Percentiles rank a stretch among this genome's conserved stretches.
Conservation (phyloP, 2,329 filamentous ascomycete genomes). For the Ophiostoma populinum region DNA sequence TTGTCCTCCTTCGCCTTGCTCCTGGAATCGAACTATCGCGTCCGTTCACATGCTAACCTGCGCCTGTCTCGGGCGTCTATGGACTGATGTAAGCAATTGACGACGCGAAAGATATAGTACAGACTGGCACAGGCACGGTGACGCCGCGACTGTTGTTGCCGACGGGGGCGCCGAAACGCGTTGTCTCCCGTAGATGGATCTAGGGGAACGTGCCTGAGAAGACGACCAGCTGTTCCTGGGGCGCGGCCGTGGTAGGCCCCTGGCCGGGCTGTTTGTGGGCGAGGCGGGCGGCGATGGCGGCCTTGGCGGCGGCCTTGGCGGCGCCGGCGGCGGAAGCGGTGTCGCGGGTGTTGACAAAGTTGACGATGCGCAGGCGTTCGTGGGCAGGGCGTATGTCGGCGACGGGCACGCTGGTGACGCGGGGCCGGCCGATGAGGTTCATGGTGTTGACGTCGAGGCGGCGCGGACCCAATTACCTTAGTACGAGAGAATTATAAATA, state of each 20-base stretch:
- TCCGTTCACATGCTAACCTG: too few species aligned
- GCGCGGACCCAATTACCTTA: too few species aligned
- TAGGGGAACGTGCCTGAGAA: constrained; percentile 17
- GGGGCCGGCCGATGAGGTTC: constrained; percentile 36
- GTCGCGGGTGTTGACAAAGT: constrained; percentile 13
- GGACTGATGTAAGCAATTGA: too few species aligned
- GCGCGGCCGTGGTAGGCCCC: constrained; percentile 5
- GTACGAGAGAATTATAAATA: too few species aligned
- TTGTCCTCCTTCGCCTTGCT: too few species aligned
- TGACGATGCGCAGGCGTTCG: constrained; percentile 22
- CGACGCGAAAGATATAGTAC: too few species aligned
- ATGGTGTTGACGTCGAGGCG: constrained; percentile 37
- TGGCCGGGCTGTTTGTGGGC: constrained; percentile 12
- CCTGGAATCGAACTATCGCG: too few species aligned
- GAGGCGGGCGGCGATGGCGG: not conserved
- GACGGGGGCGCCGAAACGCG: constrained; percentile 17
- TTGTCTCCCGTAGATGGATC: constrained; percentile 15
- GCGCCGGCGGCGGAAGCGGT: constrained; percentile 13
- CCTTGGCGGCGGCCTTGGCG: not conserved
- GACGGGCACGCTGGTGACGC: constrained; percentile 19
- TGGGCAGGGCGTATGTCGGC: constrained; percentile 18
- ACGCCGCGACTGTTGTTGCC: constrained; percentile 10
- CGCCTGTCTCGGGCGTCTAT: too few species aligned
- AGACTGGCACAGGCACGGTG: too few species aligned
- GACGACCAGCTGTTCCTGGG: not conserved